Evolutionary conservation across 306 rosid genomes (phyloP).

Genomic region (Casuarina glauca): DNA sequence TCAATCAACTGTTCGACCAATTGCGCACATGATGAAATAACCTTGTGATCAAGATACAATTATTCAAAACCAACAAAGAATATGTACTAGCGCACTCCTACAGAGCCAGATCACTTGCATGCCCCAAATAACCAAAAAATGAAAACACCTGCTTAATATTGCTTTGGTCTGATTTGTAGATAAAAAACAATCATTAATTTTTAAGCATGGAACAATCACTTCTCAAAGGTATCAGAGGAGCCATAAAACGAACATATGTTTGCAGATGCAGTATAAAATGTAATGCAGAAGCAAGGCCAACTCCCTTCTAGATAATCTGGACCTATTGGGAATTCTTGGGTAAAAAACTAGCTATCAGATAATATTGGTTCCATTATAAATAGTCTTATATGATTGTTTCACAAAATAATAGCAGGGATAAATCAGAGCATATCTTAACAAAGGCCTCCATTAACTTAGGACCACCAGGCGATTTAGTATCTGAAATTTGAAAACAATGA

Average conservation of each 20-base stretch:
- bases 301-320: background rate
- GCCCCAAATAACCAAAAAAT: background rate
- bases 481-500: constrained; percentile 52
- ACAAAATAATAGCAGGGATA: constrained; percentile 10
- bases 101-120: no score
- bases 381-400: background rate
- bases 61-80: background rate
- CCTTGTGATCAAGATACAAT: background rate
- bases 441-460: constrained; percentile 80
- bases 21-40: constrained; percentile 16
- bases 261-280: background rate
- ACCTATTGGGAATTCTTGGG: background rate
- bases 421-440: constrained; percentile 55
- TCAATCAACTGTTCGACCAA: constrained; percentile 15
- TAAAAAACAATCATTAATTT: background rate
- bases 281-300: background rate
- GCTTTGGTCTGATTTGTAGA: background rate
- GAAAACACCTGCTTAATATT: background rate
- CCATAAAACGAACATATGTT: background rate
- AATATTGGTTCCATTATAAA: background rate
- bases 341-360: no score
- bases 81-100: no score
- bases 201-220: background rate
- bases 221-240: background rate
- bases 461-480: constrained; percentile 72